Percentiles rank a stretch among this genome's conserved stretches.
Conservation (phyloP, 2,329 filamentous ascomycete genomes). For the Alternaria postmessia region DNA sequence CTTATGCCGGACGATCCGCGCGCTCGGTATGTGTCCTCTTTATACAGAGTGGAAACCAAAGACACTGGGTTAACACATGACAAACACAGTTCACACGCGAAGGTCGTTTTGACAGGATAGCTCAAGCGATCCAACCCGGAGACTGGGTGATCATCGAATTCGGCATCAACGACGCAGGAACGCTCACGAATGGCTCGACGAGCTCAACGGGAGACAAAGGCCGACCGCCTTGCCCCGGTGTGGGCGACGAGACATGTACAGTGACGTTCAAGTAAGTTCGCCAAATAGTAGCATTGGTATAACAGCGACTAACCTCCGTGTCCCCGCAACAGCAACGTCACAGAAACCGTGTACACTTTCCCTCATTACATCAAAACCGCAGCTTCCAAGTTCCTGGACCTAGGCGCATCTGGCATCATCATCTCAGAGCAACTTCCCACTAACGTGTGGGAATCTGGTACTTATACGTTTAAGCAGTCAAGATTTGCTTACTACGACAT, state of each 20-base stretch:
- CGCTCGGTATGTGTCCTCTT: constrained; percentile 59
- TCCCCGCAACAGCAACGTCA: constrained; percentile 47
- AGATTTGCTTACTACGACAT: neutral
- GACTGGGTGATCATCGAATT: constrained; percentile 74
- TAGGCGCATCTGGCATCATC: constrained; percentile 65
- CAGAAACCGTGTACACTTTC: constrained; percentile 67
- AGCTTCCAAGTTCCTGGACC: constrained; percentile 59
- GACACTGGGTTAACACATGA: accelerated
- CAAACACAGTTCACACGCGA: constrained; percentile 63
- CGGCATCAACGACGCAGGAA: constrained; percentile 67
- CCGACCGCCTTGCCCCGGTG: constrained; percentile 55
- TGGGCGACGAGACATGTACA: neutral
- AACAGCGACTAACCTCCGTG: too few relatives aligned
- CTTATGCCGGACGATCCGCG: constrained; percentile 70
- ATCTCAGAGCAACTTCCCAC: constrained; percentile 64
- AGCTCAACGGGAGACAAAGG: constrained; percentile 64
- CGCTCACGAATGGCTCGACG: constrained; percentile 58
- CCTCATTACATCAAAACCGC: constrained; percentile 66
- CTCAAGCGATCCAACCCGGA: constrained; percentile 59
- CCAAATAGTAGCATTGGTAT: neutral
- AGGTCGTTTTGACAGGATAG: constrained; percentile 67
- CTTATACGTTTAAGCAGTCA: neutral
- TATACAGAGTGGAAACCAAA: too few relatives aligned
- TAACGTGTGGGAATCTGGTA: neutral
- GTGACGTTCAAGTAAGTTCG: neutral